phyloP scores from a whole-genome alignment of 1,284 basidiomycete genomes.

The Blastosporella zonata region DNA sequence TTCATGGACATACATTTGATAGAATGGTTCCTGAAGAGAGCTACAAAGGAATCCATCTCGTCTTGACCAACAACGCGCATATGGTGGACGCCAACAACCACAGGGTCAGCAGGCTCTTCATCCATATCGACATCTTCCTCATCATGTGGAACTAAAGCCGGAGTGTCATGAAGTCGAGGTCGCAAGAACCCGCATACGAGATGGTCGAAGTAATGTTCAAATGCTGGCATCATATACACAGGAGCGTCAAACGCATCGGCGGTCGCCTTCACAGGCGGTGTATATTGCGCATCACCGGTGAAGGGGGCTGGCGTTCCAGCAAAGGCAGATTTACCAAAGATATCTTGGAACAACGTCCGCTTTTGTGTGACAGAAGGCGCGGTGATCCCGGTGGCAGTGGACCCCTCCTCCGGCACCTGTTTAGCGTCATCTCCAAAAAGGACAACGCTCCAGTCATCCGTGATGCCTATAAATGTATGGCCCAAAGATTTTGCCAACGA shows the following conservation, averaged over 20 bases:
- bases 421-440: conserved; percentile 57
- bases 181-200: conserved; percentile 69
- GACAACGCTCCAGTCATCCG: conserved; percentile 59
- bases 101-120: conserved; percentile 27
- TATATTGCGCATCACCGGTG: conserved; percentile 21
- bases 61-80: conserved; percentile 37
- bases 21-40: conserved; percentile 47
- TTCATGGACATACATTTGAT: conserved; percentile 37
- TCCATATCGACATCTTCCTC: conserved; percentile 48
- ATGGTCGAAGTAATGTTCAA: conserved; percentile 72
- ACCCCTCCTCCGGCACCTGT: conserved; percentile 39
- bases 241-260: conserved; percentile 68
- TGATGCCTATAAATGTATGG: conserved; percentile 66
- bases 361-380: conserved; percentile 32
- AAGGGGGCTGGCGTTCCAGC: conserved; percentile 27
- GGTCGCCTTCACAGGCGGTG: conserved; percentile 39
- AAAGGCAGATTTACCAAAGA: conserved; percentile 74
- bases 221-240: conserved; percentile 77
- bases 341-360: conserved; percentile 78
- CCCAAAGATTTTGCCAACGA: conserved; percentile 31
- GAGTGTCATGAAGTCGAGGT: conserved; percentile 28
- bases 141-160: conserved; percentile 26
- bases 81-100: not conserved
- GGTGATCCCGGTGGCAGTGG: conserved; percentile 43
- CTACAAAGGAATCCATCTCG: conserved; percentile 48